These are phyloP conservation scores for Cryptococcus neoformans DNA, from an alignment of 1,284 basidiomycete species.

Conservation along the genomic window DNA sequence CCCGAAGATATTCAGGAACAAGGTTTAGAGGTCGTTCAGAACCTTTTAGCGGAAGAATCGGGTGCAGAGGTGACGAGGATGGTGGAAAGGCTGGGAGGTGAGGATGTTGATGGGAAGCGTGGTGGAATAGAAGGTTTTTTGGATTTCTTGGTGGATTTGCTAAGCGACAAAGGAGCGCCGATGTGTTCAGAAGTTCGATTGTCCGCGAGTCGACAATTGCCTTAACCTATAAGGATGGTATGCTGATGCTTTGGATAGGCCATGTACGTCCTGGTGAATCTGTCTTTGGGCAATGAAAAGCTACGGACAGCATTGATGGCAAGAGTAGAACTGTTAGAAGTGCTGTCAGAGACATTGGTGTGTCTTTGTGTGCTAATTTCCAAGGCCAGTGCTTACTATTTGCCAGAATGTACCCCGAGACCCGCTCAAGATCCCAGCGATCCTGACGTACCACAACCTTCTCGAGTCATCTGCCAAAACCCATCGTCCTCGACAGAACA, in stretches of 20 bases:
- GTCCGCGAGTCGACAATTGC: background rate
- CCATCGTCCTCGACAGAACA: constrained; percentile 30
- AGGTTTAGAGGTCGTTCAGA: constrained; percentile 41
- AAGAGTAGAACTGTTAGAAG: constrained; percentile 35
- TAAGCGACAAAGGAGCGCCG: background rate
- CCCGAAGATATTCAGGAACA: constrained; percentile 32
- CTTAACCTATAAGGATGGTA: background rate
- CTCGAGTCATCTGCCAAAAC: constrained; percentile 37
- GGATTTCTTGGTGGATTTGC: background rate
- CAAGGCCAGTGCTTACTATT: background rate
- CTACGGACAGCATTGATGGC: constrained; percentile 27
- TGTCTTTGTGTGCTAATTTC: constrained; percentile 6
- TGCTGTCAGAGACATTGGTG: constrained; percentile 34
- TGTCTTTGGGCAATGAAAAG: constrained; percentile 42
- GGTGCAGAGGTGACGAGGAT: background rate
- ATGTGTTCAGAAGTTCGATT: background rate
- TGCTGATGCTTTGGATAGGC: constrained; percentile 1
- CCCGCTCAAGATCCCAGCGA: constrained; percentile 37
- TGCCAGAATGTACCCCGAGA: background rate
- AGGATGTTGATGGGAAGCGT: background rate
- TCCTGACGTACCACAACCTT: constrained; percentile 39
- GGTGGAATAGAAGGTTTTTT: background rate
- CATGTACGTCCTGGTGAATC: constrained; percentile 39
- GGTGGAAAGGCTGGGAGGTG: background rate
- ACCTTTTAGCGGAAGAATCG: constrained; percentile 39